A percentile compares a stretch with the other conserved stretches of the same genome.
Evolutionary conservation across 108 stramenopile species (phyloP).

Genomic region (Skeletonema marinoi): DNA sequence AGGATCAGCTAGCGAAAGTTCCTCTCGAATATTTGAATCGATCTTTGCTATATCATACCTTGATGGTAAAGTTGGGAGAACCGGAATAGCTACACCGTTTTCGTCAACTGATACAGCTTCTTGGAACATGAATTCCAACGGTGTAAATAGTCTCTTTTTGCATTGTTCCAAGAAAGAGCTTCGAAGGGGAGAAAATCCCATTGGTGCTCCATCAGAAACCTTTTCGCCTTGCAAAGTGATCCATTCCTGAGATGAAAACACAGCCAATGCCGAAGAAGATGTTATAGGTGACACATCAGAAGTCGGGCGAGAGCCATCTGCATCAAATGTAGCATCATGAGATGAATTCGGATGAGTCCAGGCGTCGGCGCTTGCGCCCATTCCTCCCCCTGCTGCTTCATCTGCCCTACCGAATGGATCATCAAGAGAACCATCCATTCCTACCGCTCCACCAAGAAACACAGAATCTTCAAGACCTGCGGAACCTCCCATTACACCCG

Average conservation of each 20-base stretch:
- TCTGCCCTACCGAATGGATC: constrained; percentile 21
- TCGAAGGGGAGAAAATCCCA: constrained; percentile 70
- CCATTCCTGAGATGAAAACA: constrained; percentile 82
- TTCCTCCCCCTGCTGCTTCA: constrained; percentile 36
- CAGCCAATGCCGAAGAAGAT: constrained; percentile 55
- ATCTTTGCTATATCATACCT: constrained; percentile 82
- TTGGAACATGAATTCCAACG: constrained; percentile 83
- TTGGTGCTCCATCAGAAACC: constrained; percentile 17
- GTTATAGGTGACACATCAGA: constrained; percentile 14
- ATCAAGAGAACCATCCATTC: constrained; percentile 8
- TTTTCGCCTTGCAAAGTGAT: constrained; percentile 57
- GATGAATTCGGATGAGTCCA: constrained; percentile 48
- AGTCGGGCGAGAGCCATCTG: constrained; percentile 17
- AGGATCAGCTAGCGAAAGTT: constrained; percentile 81
- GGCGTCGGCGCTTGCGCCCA: constrained; percentile 50
- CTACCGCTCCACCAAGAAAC: constrained; percentile 42
- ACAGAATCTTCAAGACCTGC: constrained; percentile 66
- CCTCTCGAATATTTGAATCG: constrained; percentile 78
- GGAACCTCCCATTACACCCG: constrained; percentile 83
- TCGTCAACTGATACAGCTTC: constrained; percentile 79
- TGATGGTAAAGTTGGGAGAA: constrained; percentile 71
- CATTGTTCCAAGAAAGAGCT: constrained; percentile 74
- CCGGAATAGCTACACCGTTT: constrained; percentile 63
- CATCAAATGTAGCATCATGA: constrained; percentile 8
- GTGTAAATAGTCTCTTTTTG: constrained; percentile 66